Evolutionary conservation across 345 rosid genomes (phyloP).

Genomic region (Cardamine chenopodiifolia): DNA sequence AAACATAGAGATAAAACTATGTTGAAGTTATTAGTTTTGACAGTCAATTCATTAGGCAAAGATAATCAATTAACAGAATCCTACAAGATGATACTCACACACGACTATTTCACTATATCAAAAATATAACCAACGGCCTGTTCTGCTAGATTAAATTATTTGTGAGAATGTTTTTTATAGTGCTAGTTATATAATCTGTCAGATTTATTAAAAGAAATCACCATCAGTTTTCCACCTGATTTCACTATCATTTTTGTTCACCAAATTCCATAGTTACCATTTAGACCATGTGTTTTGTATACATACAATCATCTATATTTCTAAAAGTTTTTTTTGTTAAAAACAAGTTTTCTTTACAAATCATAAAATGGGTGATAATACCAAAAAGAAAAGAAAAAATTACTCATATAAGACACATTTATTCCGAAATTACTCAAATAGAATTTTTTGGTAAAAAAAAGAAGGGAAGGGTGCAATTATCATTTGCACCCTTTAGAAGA

Average conservation of each 20-base stretch:
- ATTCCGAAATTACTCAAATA: no score
- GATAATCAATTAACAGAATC: no score
- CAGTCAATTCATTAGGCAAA: not conserved
- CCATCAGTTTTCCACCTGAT: not conserved
- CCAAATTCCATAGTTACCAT: not conserved
- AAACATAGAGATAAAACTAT: no score
- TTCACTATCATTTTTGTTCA: not conserved
- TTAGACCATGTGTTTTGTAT: not conserved
- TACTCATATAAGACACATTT: no score
- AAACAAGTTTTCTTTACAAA: not conserved
- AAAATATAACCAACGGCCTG: no score
- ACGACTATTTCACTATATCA: no score
- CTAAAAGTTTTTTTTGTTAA: not conserved
- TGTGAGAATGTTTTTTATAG: not conserved
- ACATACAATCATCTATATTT: not conserved
- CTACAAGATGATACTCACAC: no score
- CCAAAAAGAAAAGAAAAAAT: no score
- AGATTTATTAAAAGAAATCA: not conserved
- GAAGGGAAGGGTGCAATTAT: no score
- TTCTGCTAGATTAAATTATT: no score
- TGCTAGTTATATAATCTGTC: not conserved
- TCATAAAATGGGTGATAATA: not conserved
- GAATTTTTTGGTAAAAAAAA: no score
- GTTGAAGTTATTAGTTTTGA: not conserved
- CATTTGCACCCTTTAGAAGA: no score